Base-by-base conservation (phyloP, 177 flowering plant genomes). In the Vitis hybrid region DNA sequence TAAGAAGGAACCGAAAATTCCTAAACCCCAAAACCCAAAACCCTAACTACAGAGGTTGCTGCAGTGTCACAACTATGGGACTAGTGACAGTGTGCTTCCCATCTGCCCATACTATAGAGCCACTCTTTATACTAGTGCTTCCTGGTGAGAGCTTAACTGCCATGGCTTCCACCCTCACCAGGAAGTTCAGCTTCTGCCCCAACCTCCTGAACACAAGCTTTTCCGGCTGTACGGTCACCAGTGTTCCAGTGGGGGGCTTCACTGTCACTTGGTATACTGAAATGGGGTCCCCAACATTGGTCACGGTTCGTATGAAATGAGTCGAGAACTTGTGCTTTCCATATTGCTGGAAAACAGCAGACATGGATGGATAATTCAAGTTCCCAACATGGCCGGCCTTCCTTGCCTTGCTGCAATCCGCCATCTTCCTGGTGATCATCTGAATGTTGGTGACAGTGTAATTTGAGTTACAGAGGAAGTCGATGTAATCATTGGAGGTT, bases 381-480 rank as follows among this genome's bases (percentile, higher is more conserved):
- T 95, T 91, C 47, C 99, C 97, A 2, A 81, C 71, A 73, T 93
- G 96, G 11, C 95, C 96, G 0, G 89, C 91, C 66, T 73, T 72
- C 53, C 76, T 79, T 1, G 92, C 93, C 1, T 83, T 79, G 0
- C 76, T 73, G 70, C 98, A 93, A 67, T 88, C 88, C 1, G 92
- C 89, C 1, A 17, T 65, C 72, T 75, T 83, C 70, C 96, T 66
- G 0, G 97, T 85, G 38, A 93, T 72, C 1, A 76, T 71, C 56
- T 78, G 76, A 33, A 93, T 88, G 77, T 86, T 90, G 70, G 75
- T 79, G 12, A 54, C 67, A 0, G 92, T 88, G 77, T 91, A 93
- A 64, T 95, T 95, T 4, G 90, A 88, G 58, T 88, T 92, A 79
- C 99, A 95, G 2, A 95, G 73, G 83, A 95, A 93, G 65, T 93